Evolutionary conservation across 2,329 filamentous ascomycete species (phyloP).

Genomic region (Aureobasidium sp.): DNA sequence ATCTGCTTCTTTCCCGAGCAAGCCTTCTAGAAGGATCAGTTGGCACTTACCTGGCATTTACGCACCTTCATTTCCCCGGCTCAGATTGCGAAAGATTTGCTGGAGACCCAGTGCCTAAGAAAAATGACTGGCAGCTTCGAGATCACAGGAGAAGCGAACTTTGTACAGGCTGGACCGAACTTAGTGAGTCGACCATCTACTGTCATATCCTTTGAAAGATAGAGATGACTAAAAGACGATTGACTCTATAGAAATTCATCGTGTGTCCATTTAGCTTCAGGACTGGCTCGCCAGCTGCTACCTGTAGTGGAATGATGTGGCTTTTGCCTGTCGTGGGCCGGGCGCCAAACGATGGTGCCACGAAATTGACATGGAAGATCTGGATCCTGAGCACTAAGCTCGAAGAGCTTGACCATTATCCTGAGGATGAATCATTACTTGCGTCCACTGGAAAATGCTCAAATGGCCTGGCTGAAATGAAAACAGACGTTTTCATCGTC

Average conservation of each 20-base stretch:
- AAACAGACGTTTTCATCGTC: neutral
- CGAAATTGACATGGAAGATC: neutral
- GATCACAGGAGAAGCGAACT: neutral
- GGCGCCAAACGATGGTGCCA: too few species aligned
- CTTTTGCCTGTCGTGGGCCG: neutral
- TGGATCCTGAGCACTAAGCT: slow-evolving; percentile 1
- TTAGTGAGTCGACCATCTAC: neutral
- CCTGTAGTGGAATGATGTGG: neutral
- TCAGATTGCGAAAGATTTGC: neutral
- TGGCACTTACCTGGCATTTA: neutral
- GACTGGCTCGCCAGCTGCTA: neutral
- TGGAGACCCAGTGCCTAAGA: neutral
- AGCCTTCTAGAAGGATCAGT: neutral
- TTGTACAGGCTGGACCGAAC: neutral
- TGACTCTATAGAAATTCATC: neutral
- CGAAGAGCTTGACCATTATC: neutral
- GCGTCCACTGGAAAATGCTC: neutral
- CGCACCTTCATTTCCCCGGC: neutral
- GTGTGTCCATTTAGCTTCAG: neutral
- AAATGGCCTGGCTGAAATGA: neutral
- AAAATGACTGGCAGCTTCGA: neutral
- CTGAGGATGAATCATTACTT: neutral
- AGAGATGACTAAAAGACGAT: neutral
- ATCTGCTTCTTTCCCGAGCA: neutral
- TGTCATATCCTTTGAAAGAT: neutral